Evolutionary conservation across 257 asterid genomes (phyloP), one percentile per base, ranked within the genome.

Genomic region (Capsicum rhomboideum): DNA sequence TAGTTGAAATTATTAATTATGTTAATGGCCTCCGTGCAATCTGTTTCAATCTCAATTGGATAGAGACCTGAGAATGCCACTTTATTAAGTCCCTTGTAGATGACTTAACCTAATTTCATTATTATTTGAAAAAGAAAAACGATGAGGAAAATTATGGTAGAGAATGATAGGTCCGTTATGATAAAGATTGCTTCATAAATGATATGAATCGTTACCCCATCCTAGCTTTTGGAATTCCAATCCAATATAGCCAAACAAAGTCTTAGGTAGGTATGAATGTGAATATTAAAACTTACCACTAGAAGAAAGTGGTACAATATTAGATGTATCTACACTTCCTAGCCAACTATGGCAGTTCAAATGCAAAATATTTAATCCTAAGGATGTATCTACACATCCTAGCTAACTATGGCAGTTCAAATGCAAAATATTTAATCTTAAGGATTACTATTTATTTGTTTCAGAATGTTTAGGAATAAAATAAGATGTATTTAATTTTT

Each of bases 111-210:
- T 16, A 21, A 44, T 6, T 6, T 10, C n/a, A 8, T 71, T 69
- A 9, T 1, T 42, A 40, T 40, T 66, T 66, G 31, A 2, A 72
- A 21, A 71, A 10, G 2, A 4, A n/a, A n/a, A n/a, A n/a, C n/a
- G 23, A 46, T 12, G 20, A 23, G 11, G 5, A 75, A 49, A 75
- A 75, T 14, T 75, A 82, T 52, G 85, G 78, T 18, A 64, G 82
- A 82, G 83, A 29, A 79, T 77, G 84, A 50, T 81, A 82, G 67
- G 78, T 67, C 50, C 63, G 82, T 20, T 82, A 68, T 69, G 79
- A 67, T 67, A 75, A 85, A 85, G 66, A 78, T 82, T 84, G 86
- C 82, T 85, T 82, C 83, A 78, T 69, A 85, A 87, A 82, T 63
- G 53, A 87, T 85, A 58, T 64, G 26, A 74, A 75, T 49, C 61